Conservation (phyloP, 2,329 filamentous ascomycete genomes). For the Sclerotinia subarctica region DNA sequence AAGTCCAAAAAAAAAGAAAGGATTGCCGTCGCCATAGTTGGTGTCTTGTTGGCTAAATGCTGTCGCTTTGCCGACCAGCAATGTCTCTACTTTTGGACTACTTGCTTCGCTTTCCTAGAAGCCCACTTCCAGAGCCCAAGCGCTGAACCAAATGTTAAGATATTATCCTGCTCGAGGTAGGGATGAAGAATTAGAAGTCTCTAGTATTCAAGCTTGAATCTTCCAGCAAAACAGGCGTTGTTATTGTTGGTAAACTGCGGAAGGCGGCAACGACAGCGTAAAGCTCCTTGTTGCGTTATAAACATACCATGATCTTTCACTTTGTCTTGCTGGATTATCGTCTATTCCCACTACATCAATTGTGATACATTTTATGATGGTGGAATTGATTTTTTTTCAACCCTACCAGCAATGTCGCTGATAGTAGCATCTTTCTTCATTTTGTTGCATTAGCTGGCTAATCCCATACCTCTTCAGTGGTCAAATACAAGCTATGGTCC, state of each 20-base stretch:
- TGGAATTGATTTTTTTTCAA: not conserved
- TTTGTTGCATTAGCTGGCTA: not conserved
- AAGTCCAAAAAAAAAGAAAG: not conserved
- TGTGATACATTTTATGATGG: not conserved
- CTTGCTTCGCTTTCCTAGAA: not conserved
- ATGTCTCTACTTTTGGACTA: not conserved
- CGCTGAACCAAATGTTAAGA: not conserved
- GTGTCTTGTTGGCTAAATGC: not conserved
- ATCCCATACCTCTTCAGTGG: slow-evolving; percentile 18
- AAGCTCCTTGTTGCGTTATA: not conserved
- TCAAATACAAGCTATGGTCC: slow-evolving; percentile 26
- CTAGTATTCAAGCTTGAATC: not conserved
- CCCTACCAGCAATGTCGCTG: not conserved
- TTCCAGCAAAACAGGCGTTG: not conserved
- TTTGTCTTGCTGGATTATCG: not conserved
- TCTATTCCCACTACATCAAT: not conserved
- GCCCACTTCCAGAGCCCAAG: not conserved
- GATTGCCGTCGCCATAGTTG: not conserved
- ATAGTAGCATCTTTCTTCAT: not conserved
- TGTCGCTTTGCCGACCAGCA: not conserved
- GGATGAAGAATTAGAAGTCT: not conserved
- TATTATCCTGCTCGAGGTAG: not conserved
- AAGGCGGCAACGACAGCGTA: not conserved
- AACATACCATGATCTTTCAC: not conserved
- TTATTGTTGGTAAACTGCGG: not conserved